Percentiles rank a stretch among this genome's conserved stretches.
Conservation (phyloP, 2,329 filamentous ascomycete genomes). For the Fusarium hainanense region DNA sequence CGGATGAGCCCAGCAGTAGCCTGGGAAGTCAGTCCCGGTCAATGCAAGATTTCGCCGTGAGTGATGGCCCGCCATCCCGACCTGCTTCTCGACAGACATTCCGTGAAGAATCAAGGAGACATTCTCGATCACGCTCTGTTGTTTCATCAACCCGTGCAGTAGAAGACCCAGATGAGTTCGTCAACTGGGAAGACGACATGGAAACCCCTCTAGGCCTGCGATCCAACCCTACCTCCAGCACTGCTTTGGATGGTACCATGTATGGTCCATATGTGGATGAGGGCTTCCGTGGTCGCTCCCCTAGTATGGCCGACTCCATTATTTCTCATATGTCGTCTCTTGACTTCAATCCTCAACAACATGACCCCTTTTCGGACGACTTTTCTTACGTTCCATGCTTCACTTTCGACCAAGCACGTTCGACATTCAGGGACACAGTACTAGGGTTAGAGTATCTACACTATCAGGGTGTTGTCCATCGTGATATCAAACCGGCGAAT, state of each 20-base stretch:
- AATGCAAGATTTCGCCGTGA: conserved; percentile 53
- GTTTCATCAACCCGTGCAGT: conserved; percentile 52
- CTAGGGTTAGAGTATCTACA: conserved; percentile 93
- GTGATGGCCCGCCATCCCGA: conserved; percentile 52
- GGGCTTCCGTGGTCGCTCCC: conserved; percentile 72
- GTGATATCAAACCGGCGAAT: conserved; percentile 90
- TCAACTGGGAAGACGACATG: conserved; percentile 62
- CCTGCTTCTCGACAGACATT: conserved; percentile 54
- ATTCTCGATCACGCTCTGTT: conserved; percentile 61
- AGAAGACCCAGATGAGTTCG: conserved; percentile 52
- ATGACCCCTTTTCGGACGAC: conserved; percentile 82
- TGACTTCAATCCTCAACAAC: conserved; percentile 67
- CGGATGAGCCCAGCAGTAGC: conserved; percentile 61
- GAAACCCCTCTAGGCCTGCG: conserved; percentile 64
- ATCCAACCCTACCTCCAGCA: conserved; percentile 62
- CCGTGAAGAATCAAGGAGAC: conserved; percentile 58
- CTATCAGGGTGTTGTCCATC: conserved; percentile 85
- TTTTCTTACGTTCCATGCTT: conserved; percentile 94
- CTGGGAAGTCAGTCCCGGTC: conserved; percentile 56
- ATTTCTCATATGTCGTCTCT: conserved; percentile 76
- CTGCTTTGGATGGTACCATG: conserved; percentile 80
- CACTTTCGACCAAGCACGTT: conserved; percentile 83
- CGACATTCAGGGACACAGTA: conserved; percentile 91
- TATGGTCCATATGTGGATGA: conserved; percentile 76
- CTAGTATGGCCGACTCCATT: conserved; percentile 83